Evolutionary conservation across 139 green algal species (phyloP).

Genomic region (Astrephomene gubernaculifera): DNA sequence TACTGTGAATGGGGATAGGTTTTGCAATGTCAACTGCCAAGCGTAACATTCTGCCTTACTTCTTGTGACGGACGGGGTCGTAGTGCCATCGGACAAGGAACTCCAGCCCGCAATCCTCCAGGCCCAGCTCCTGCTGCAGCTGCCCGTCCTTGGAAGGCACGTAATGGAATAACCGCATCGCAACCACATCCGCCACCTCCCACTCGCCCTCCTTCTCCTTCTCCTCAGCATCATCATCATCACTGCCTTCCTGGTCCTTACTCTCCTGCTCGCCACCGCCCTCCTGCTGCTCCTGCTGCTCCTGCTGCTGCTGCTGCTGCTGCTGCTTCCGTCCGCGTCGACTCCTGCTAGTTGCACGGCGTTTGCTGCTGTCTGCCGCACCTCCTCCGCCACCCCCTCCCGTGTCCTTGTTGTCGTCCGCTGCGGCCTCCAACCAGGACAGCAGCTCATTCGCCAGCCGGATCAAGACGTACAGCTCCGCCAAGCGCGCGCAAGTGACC

Average conservation of each 20-base stretch:
- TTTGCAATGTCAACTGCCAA: background rate
- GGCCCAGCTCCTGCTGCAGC: slow-evolving; percentile 11
- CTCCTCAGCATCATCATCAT: background rate
- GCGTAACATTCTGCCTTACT: background rate
- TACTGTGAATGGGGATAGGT: too few relatives aligned
- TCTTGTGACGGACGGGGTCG: background rate
- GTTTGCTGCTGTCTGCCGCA: background rate
- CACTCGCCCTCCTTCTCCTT: background rate
- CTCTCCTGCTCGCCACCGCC: too few relatives aligned
- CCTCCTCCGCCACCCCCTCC: background rate
- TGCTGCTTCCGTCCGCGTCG: background rate
- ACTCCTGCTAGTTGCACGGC: background rate
- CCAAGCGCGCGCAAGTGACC: too few relatives aligned
- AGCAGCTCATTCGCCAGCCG: background rate
- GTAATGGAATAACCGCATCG: background rate
- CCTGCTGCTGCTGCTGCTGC: background rate
- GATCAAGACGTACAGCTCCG: background rate
- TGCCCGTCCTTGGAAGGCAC: background rate
- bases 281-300: background rate
- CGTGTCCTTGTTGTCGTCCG: background rate
- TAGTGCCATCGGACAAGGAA: slow-evolving; percentile 18
- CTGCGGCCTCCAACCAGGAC: background rate
- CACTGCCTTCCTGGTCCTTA: background rate
- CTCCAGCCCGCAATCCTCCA: background rate
- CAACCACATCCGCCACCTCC: slow-evolving; percentile 1